Evolutionary conservation across 2,329 filamentous ascomycete genomes (phyloP).

Genomic region (Pseudopithomyces chartarum): DNA sequence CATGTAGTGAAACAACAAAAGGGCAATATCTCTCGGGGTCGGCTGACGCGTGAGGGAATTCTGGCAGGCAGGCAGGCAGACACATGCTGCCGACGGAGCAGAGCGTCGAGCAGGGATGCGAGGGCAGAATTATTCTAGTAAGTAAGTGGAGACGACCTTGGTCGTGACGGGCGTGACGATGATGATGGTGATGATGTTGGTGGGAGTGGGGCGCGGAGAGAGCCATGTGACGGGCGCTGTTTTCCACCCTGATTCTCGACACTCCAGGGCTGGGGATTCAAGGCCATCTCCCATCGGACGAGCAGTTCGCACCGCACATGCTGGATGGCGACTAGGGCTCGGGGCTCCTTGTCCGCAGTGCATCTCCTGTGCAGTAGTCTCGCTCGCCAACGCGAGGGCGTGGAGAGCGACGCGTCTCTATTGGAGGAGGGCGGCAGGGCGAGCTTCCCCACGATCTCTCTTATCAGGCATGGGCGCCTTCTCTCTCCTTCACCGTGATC

Average conservation of each 20-base stretch:
- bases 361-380: conserved; percentile 16
- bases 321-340: neutral
- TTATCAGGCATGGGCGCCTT: conserved; percentile 3
- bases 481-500: conserved; percentile 18
- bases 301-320: neutral
- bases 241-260: too few species aligned
- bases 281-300: neutral
- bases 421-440: conserved; percentile 1
- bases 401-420: neutral
- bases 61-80: neutral
- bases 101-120: neutral
- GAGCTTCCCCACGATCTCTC: conserved; percentile 8
- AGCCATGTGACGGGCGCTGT: too few species aligned
- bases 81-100: neutral
- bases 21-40: neutral
- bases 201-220: too few species aligned
- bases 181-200: neutral
- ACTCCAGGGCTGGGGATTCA: too few species aligned
- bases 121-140: too few species aligned
- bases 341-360: neutral
- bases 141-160: too few species aligned
- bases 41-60: neutral
- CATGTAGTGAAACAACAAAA: neutral
- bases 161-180: too few species aligned
- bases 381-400: conserved; percentile 11